Conservation (phyloP, 2,329 filamentous ascomycete genomes). For the Leptographium radiaticola region DNA sequence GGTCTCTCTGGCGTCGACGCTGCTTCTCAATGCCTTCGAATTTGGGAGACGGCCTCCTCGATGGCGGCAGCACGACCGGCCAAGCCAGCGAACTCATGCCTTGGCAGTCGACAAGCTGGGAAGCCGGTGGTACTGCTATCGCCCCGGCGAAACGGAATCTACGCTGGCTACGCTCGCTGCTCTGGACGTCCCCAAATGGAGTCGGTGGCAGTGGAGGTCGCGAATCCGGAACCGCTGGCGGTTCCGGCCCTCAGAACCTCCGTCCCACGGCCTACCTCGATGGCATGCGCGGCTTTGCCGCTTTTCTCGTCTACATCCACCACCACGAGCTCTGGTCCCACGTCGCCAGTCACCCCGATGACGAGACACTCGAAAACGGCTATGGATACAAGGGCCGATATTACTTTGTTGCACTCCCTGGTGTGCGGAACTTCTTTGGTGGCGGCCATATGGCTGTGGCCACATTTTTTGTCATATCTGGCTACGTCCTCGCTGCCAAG, state of each 20-base stretch:
- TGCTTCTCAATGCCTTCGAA: neutral
- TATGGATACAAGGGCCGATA: conserved; percentile 36
- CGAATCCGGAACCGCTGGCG: neutral
- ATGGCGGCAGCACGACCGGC: neutral
- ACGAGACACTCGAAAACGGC: conserved; percentile 34
- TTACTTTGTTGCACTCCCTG: conserved; percentile 39
- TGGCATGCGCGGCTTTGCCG: conserved; percentile 53
- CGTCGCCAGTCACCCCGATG: conserved; percentile 16
- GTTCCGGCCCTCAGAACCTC: conserved; percentile 23
- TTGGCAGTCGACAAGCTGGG: neutral
- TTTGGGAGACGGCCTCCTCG: conserved; percentile 5
- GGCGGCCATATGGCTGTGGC: conserved; percentile 49
- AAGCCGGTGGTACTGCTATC: neutral
- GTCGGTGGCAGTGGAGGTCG: neutral
- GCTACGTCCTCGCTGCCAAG: conserved; percentile 41
- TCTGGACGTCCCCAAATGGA: conserved; percentile 11
- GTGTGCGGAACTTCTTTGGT: conserved; percentile 44
- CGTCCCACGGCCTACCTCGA: conserved; percentile 49
- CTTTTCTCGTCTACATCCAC: conserved; percentile 51
- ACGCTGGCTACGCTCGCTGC: conserved; percentile 12
- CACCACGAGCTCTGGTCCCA: conserved; percentile 49
- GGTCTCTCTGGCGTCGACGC: too few species aligned
- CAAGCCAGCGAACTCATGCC: conserved; percentile 2
- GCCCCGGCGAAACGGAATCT: conserved; percentile 8
- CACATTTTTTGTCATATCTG: conserved; percentile 34